A percentile compares a stretch with the other conserved stretches of the same genome.
Conservation (phyloP, 2,329 filamentous ascomycete species). For the Alternaria longipes region DNA sequence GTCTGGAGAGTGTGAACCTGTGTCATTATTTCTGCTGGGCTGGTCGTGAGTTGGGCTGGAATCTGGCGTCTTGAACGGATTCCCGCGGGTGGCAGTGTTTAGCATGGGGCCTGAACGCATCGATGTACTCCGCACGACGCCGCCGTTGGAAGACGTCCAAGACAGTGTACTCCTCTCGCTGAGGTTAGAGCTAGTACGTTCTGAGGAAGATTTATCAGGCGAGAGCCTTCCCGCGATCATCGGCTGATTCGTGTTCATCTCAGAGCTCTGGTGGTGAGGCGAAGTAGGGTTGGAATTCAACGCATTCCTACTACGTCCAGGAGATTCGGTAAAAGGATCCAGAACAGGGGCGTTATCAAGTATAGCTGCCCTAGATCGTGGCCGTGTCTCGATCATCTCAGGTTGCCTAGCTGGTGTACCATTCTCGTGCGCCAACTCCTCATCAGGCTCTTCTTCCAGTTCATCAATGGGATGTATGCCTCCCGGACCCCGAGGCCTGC, state of each 20-base stretch:
- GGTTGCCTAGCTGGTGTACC: constrained; percentile 23
- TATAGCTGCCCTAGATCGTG: constrained; percentile 29
- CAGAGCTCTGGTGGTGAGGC: constrained; percentile 27
- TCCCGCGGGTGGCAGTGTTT: constrained; percentile 34
- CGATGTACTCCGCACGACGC: constrained; percentile 57
- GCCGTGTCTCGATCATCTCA: constrained; percentile 39
- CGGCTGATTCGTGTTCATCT: constrained; percentile 2
- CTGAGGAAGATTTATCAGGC: constrained; percentile 57
- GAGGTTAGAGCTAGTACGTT: constrained; percentile 65
- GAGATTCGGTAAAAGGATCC: constrained; percentile 55
- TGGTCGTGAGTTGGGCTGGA: constrained; percentile 42
- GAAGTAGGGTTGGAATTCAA: constrained; percentile 33
- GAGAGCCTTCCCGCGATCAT: constrained; percentile 52
- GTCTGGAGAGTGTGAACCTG: constrained; percentile 28
- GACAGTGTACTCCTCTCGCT: constrained; percentile 62
- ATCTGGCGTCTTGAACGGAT: constrained; percentile 47
- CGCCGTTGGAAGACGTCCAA: constrained; percentile 51
- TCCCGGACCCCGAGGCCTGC: constrained; percentile 60
- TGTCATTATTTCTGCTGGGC: constrained; percentile 25
- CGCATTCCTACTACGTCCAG: constrained; percentile 46
- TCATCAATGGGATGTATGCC: constrained; percentile 71
- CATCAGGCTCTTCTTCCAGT: constrained; percentile 63
- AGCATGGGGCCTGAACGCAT: constrained; percentile 55
- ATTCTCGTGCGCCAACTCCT: constrained; percentile 28
- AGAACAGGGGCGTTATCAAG: constrained; percentile 43